phyloP scores from a whole-genome alignment of 2,329 filamentous ascomycete species.

The Aspergillus sp. region DNA sequence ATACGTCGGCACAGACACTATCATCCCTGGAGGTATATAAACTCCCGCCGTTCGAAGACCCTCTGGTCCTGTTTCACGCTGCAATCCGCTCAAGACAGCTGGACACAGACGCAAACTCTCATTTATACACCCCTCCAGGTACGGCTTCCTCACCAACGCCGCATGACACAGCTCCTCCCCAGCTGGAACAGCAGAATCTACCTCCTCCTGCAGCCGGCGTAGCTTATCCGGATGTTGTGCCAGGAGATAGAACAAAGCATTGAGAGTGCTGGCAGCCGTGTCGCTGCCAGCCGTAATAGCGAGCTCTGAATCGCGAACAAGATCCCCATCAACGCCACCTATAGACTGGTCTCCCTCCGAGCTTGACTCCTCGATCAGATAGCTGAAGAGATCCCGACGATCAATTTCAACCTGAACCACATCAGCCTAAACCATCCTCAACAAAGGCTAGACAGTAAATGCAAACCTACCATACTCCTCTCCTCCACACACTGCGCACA shows the following conservation, averaged over 20 bases:
- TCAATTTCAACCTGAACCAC: neutral
- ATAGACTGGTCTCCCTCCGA: neutral
- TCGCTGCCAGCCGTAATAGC: slow-evolving; percentile 12
- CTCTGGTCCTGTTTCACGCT: slow-evolving; percentile 13
- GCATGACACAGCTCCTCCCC: neutral
- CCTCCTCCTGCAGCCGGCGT: slow-evolving; percentile 8
- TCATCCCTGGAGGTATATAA: slow-evolving; percentile 13
- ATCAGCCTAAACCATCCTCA: neutral
- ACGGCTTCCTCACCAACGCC: slow-evolving; percentile 5
- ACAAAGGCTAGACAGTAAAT: neutral
- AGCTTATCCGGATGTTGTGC: slow-evolving; percentile 10
- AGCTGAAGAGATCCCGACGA: slow-evolving; percentile 13
- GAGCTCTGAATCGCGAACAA: slow-evolving; percentile 14
- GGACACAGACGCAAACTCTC: slow-evolving; percentile 12
- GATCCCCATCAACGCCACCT: slow-evolving; percentile 2
- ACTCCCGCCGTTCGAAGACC: slow-evolving; percentile 7
- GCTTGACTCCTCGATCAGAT: slow-evolving; percentile 10
- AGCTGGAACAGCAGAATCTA: slow-evolving; percentile 1
- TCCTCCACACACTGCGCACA: slow-evolving; percentile 8
- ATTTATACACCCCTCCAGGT: slow-evolving; percentile 14
- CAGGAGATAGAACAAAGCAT: slow-evolving; percentile 9
- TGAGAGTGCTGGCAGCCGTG: slow-evolving; percentile 9
- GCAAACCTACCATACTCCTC: slow-evolving; percentile 4
- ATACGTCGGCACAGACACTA: slow-evolving; percentile 13
- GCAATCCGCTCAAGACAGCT: slow-evolving; percentile 10